A percentile compares a stretch with the other conserved stretches of the same genome.
Conservation (phyloP, 768 basidiomycete species). For the Kwoniella pini region DNA sequence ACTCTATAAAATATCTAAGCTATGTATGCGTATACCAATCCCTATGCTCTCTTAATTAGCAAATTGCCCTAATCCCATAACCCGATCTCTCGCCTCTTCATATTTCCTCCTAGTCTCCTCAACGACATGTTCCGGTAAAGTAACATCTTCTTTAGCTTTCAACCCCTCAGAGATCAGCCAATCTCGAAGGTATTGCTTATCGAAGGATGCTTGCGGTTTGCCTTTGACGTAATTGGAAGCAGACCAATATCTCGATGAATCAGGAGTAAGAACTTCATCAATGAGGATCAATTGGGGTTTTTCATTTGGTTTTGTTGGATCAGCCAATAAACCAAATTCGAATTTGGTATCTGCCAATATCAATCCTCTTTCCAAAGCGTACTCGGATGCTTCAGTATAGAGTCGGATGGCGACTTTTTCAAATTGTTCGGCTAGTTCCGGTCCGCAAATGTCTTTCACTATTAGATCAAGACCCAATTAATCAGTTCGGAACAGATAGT, state of each 20-base stretch:
- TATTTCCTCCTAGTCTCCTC: conserved; percentile 76
- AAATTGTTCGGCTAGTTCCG: conserved; percentile 52
- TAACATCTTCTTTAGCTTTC: conserved; percentile 70
- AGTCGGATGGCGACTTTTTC: conserved; percentile 50
- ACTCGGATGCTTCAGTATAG: conserved; percentile 66
- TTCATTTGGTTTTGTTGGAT: conserved; percentile 32
- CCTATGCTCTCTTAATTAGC: conserved; percentile 8
- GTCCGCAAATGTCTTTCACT: conserved; percentile 56
- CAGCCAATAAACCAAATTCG: conserved; percentile 82
- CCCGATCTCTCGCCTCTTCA: conserved; percentile 63
- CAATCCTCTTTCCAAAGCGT: conserved; percentile 72
- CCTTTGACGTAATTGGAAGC: conserved; percentile 71
- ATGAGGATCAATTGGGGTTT: conserved; percentile 68
- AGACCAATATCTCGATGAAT: conserved; percentile 97
- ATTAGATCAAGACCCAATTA: not conserved
- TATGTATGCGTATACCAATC: too few species aligned
- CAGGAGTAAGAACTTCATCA: conserved; percentile 95
- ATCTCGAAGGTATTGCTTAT: conserved; percentile 94
- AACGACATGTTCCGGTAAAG: conserved; percentile 73
- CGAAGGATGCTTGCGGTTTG: conserved; percentile 80
- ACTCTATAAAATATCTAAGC: too few species aligned
- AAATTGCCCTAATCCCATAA: conserved; percentile 55
- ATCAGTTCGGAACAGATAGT: not conserved
- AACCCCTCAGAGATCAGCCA: conserved; percentile 76
- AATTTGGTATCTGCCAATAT: conserved; percentile 99